Percentiles rank a stretch among this genome's conserved stretches.
Evolutionary conservation across 2,329 filamentous ascomycete genomes (phyloP).

Genomic region (Sclerotinia glacialis): DNA sequence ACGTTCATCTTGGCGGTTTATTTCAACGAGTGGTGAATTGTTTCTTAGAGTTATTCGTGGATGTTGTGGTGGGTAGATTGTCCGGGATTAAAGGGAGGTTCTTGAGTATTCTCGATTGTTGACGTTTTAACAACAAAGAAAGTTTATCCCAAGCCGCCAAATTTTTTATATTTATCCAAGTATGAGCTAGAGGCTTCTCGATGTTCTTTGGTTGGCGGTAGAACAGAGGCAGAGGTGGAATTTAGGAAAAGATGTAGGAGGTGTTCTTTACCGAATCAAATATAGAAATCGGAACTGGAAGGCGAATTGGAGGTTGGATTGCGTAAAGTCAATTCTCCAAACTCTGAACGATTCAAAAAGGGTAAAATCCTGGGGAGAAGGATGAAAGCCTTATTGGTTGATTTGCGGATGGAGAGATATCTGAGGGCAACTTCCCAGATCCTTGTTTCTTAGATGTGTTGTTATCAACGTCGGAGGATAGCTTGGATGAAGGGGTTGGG

Average conservation of each 20-base stretch:
- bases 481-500: slow-evolving; percentile 15
- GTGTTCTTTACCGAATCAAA: not conserved
- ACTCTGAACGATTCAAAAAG: slow-evolving; percentile 9
- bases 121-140: slow-evolving; percentile 8
- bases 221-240: not conserved
- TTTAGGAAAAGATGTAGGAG: not conserved
- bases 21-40: not conserved
- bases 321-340: slow-evolving; percentile 17
- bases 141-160: not conserved
- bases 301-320: slow-evolving; percentile 15
- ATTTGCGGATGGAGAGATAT: slow-evolving; percentile 5
- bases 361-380: slow-evolving; percentile 4
- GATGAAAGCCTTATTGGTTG: not conserved
- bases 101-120: not conserved
- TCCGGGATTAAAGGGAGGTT: not conserved
- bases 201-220: not conserved
- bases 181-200: not conserved
- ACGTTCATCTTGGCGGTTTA: slow-evolving; percentile 40
- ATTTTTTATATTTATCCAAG: slow-evolving; percentile 13
- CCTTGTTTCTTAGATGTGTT: slow-evolving; percentile 17
- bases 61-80: not conserved
- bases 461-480: slow-evolving; percentile 8
- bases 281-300: not conserved
- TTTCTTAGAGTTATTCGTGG: not conserved
- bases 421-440: slow-evolving; percentile 6